phyloP scores from a whole-genome alignment of 441 rosid species.

The Erysimum cheiri region DNA sequence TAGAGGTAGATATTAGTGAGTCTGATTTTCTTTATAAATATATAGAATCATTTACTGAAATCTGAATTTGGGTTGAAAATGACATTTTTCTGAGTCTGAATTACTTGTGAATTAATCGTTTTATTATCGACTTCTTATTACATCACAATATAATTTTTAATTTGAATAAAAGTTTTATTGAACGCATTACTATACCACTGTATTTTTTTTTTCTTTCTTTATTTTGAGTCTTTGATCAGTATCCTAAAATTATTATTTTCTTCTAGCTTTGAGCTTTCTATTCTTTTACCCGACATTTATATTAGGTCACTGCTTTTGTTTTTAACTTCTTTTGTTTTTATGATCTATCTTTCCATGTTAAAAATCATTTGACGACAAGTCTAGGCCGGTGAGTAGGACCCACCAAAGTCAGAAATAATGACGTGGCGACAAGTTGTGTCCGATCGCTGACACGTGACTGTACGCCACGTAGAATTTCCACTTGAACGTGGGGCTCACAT shows the following conservation, averaged over 20 bases:
- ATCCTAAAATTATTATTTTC: neutral
- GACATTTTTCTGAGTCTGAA: neutral
- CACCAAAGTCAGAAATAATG: slow-evolving; percentile 27
- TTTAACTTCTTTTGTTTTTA: neutral
- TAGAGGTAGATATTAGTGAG: neutral
- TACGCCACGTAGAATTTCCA: slow-evolving; percentile 41
- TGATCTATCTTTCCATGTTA: neutral
- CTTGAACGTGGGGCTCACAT: slow-evolving; percentile 22
- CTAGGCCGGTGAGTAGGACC: slow-evolving; percentile 46
- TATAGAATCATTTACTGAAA: slow-evolving; percentile 9
- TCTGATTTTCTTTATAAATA: neutral
- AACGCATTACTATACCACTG: neutral
- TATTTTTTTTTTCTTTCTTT: neutral
- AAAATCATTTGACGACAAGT: slow-evolving; percentile 25
- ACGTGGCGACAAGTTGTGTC: slow-evolving; percentile 42
- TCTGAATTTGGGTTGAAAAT: neutral
- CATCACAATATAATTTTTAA: neutral
- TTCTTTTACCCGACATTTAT: neutral
- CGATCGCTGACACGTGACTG: slow-evolving; percentile 28
- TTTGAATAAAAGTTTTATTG: neutral
- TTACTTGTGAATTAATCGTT: neutral
- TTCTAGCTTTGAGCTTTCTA: neutral
- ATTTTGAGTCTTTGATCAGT: no score
- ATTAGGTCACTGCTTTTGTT: neutral
- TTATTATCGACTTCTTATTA: neutral